Percentiles rank a stretch among this genome's conserved stretches.
Conservation (phyloP, 169 alveolate genomes). For the Eimeria maxima region DNA sequence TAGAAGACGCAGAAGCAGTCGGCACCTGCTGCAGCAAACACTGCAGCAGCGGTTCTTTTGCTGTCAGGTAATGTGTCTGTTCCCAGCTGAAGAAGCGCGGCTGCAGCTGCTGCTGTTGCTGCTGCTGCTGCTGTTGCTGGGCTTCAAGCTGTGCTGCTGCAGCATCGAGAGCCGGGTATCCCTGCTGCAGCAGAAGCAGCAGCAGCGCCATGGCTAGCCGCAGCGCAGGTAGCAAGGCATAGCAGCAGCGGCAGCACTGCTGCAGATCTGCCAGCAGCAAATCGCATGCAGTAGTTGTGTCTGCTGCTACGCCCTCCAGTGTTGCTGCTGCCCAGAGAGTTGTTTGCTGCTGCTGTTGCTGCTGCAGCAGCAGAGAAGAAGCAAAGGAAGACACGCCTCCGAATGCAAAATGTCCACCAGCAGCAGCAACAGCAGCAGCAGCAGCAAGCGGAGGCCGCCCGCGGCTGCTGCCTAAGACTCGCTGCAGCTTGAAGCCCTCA, state of each 20-base stretch:
- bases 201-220: slow-evolving; percentile 37
- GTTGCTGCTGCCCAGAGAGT: slow-evolving; percentile 22
- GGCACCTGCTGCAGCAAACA: not conserved
- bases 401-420: not conserved
- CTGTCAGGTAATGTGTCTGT: slow-evolving; percentile 45
- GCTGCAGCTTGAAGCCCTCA: slow-evolving; percentile 14
- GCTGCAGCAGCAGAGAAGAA: slow-evolving; percentile 23
- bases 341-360: slow-evolving; percentile 43
- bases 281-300: not conserved
- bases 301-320: slow-evolving; percentile 15
- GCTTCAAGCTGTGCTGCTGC: slow-evolving; percentile 56
- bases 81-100: slow-evolving; percentile 40
- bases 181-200: slow-evolving; percentile 62
- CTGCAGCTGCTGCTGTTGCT: slow-evolving; percentile 36
- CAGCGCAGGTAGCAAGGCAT: slow-evolving; percentile 39
- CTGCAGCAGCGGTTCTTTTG: slow-evolving; percentile 27
- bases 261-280: slow-evolving; percentile 39
- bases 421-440: not conserved
- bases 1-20: not conserved
- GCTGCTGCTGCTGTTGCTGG: slow-evolving; percentile 49
- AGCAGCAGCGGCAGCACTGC: slow-evolving; percentile 61
- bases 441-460: not conserved
- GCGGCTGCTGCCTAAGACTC: not conserved
- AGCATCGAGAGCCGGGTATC: slow-evolving; percentile 52
- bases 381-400: slow-evolving; percentile 20